Evolutionary conservation across 208 protist species (phyloP).

Genomic region (Acanthamoeba castellanii): DNA sequence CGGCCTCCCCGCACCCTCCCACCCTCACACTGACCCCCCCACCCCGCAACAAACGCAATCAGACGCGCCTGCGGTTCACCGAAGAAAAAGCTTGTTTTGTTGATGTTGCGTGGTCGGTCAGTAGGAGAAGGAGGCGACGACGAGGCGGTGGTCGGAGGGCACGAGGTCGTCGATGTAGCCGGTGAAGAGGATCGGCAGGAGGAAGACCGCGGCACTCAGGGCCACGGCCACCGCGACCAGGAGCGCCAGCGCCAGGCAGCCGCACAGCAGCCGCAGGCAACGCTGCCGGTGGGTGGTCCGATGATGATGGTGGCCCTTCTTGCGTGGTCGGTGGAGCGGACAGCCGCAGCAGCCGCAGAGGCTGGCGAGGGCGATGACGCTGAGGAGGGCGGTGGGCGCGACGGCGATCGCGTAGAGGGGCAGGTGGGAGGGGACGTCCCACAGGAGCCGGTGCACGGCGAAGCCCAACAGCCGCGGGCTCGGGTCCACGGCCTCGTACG

Average conservation of each 20-base stretch:
- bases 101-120: background rate
- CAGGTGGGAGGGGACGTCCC: background rate
- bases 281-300: background rate
- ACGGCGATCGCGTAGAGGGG: background rate
- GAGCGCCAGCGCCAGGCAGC: background rate
- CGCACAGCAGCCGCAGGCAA: background rate
- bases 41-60: too few species aligned
- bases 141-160: constrained; percentile 7
- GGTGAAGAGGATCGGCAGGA: background rate
- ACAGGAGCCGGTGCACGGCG: background rate
- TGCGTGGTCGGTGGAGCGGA: background rate
- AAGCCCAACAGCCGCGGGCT: background rate
- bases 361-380: background rate
- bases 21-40: background rate
- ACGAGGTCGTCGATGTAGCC: constrained; percentile 39
- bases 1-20: background rate
- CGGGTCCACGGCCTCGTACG: background rate
- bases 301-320: too few species aligned
- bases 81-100: too few species aligned
- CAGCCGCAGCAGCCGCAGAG: background rate
- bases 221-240: background rate
- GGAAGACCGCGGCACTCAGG: background rate
- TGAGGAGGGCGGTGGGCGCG: background rate
- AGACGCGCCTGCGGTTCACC: too few species aligned
- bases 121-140: background rate